Base-by-base conservation (phyloP, 116 monocot species). In the Iris pallida region DNA sequence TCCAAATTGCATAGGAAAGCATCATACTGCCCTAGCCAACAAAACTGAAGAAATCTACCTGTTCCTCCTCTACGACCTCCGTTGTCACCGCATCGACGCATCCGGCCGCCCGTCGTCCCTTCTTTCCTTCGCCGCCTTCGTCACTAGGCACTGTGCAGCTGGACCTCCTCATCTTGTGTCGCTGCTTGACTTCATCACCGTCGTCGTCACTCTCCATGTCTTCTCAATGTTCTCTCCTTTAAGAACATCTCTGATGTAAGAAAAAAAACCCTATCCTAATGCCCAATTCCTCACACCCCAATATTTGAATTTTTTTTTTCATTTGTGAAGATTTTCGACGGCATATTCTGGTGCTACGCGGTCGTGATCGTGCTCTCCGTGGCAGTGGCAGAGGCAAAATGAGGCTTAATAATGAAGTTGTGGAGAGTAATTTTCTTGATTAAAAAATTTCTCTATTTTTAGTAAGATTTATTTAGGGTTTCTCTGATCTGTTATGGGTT, bases 291-390 rank as follows among this genome's bases (percentile, higher is more conserved):
- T 53, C 10, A 40, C 74, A 20, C 30, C 13, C 0, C n/a, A 0
- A 12, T 20, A 47, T 19, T 59, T 71, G 11, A n/a, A 12, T 20
- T 2, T 47, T 14, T 20, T 61, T 57, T 54, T 78, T 75, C 16
- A 12, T 55, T 68, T 55, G 13, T 47, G 20, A 51, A 98, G 98
- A 78, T 98, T 9, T 88, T 93, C 54, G 98, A 80, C 1, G 98
- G 98, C 20, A 79, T 98, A 17, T 93, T 93, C 62, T 78, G 98
- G n/a, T 98, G 98, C 80, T 98, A 98, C 71, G 98, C 90, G 0
- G 85, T 90, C 16, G 78, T 68, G 14, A 63, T 98, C 71, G 81
- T 90, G 14, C 58, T 86, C 13, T 87, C 93, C 60, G 93, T 98
- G 42, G 83, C 75, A 12, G 75, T 84, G 0, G 80, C 67, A 0